These are phyloP conservation scores for Raddia guianensis DNA, from an alignment of 176 grass and related monocot species.

Conservation along the genomic window DNA sequence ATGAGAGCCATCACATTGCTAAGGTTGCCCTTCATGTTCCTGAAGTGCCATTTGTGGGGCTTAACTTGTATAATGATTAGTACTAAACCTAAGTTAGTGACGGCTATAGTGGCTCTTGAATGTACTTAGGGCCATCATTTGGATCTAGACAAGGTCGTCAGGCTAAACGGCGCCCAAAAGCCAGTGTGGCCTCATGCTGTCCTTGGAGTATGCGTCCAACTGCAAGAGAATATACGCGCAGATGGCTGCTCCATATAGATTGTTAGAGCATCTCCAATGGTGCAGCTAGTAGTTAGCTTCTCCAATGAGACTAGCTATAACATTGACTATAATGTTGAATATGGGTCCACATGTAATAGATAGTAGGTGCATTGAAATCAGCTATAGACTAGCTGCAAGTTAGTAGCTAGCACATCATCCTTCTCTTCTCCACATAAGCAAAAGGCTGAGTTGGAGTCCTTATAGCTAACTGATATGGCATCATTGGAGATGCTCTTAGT, in stretches of 20 bases:
- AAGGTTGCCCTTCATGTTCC: conserved; percentile 1
- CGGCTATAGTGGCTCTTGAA: conserved; percentile 26
- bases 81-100: background rate
- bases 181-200: background rate
- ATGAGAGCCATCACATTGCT: background rate
- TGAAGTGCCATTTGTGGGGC: background rate
- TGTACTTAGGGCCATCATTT: conserved; percentile 20
- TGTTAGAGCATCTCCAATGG: background rate
- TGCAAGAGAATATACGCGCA: conserved; percentile 8
- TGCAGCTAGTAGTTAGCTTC: too few species aligned
- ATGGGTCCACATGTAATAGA: too few species aligned
- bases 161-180: background rate
- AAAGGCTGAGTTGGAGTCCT: too few species aligned
- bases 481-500: too few species aligned
- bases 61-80: background rate
- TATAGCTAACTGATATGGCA: too few species aligned
- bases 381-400: too few species aligned
- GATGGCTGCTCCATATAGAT: background rate
- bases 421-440: too few species aligned
- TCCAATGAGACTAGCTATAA: too few species aligned
- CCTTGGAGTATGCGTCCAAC: conserved; percentile 18
- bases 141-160: background rate
- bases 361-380: too few species aligned
- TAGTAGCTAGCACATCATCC: too few species aligned
- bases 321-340: too few species aligned